Base-by-base conservation (phyloP, 2,329 filamentous ascomycete species). In the Ciborinia camelliae region DNA sequence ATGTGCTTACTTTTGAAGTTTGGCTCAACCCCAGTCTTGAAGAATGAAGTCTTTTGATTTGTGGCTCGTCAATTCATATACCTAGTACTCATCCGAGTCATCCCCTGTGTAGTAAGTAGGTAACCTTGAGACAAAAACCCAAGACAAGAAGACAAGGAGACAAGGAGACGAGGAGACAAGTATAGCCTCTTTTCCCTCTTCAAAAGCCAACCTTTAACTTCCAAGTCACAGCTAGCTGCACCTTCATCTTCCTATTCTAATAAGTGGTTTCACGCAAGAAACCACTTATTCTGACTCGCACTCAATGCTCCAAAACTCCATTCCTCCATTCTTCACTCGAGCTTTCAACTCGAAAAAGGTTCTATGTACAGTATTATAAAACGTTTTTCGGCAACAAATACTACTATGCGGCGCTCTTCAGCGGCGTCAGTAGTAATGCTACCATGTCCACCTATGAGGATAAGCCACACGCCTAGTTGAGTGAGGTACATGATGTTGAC, bases 1-100 rank as follows among this genome's bases (percentile, higher is more conserved):
- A 15, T 61, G 45, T 59, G 55, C 58, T 61, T 61, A 61, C 47
- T 51, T 52, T 28, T 20, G 53, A 57, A 57, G 37, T 43, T 43
- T 23, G 54, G n/a, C 26, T 20, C 20, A 62, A 32, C 6, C 20
- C 20, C n/a, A 47, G 54, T 48, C 59, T 43, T 23, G 59, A 35
- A 10, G 20, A 32, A 61, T 61, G 45, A 32, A 51, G 35, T 18
- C 20, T 62, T 62, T 20, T 54, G 47, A 62, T 62, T 62, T 43
- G 59, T 45, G 48, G 55, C 41, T 32, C 20, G n/a, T n/a, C n/a
- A n/a, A n/a, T n/a, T n/a, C n/a, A n/a, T n/a, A n/a, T n/a, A n/a
- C n/a, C n/a, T n/a, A n/a, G n/a, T n/a, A n/a, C 26, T 45, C 15
- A 3, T 23, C 18, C 35, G 20, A 43, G 20, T 55, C 10, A 41